Evolutionary conservation across 2,329 filamentous ascomycete species (phyloP).

Genomic region (Colletotrichum sp.): DNA sequence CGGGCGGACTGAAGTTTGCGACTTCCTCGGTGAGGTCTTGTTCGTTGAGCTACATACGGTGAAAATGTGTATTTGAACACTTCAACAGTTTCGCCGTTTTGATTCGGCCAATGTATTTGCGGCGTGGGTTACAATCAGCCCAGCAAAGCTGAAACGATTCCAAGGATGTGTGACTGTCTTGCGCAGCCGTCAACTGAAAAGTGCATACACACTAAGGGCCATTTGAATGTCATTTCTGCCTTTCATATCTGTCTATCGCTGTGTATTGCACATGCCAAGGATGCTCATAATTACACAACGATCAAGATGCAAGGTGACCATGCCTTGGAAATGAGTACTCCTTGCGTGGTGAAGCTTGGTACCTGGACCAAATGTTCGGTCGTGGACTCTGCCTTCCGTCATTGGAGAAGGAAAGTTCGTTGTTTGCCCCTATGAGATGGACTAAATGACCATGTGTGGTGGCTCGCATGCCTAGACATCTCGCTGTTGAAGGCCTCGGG

Average conservation of each 20-base stretch:
- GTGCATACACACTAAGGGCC: neutral
- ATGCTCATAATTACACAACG: too few species aligned
- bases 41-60: too few species aligned
- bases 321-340: too few species aligned
- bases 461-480: neutral
- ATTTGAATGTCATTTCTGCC: neutral
- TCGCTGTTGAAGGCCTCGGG: rapidly evolving
- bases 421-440: too few species aligned
- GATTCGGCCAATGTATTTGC: too few species aligned
- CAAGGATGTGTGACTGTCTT: neutral
- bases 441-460: too few species aligned
- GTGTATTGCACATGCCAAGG: too few species aligned
- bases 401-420: too few species aligned
- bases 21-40: neutral
- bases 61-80: neutral
- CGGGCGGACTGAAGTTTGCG: neutral
- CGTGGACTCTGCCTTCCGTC: too few species aligned
- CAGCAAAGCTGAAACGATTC: neutral
- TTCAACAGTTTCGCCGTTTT: neutral
- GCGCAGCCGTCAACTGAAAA: too few species aligned
- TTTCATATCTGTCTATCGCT: neutral
- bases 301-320: neutral
- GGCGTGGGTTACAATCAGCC: too few species aligned
- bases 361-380: neutral
- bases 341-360: neutral